A percentile compares a stretch with the other conserved stretches of the same genome.
These are phyloP conservation scores for Medicago arabica DNA, from an alignment of 306 rosid genomes.

Conservation along the genomic window DNA sequence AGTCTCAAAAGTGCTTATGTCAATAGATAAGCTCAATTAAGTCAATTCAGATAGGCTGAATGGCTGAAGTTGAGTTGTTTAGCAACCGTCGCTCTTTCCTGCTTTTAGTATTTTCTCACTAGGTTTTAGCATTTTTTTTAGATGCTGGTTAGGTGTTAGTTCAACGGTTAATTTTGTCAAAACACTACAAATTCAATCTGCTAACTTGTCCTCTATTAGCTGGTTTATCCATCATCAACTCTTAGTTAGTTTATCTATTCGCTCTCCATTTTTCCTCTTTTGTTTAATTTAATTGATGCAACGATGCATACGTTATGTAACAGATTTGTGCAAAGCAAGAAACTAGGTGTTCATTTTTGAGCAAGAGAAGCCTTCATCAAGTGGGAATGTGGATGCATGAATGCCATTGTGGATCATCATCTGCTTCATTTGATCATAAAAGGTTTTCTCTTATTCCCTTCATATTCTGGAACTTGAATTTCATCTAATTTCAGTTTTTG, in stretches of 20 bases:
- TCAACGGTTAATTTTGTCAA: not conserved
- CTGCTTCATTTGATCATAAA: slow-evolving; percentile 54
- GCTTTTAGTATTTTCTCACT: too few relatives aligned
- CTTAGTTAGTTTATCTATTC: not conserved
- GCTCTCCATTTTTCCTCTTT: not conserved
- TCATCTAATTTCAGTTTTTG: not conserved
- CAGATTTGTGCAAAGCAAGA: slow-evolving; percentile 73
- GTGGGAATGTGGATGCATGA: slow-evolving; percentile 83
- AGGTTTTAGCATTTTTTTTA: too few relatives aligned
- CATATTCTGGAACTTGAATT: slow-evolving; percentile 13
- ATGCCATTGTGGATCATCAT: slow-evolving; percentile 68
- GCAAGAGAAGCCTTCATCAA: slow-evolving; percentile 69
- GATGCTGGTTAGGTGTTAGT: too few relatives aligned
- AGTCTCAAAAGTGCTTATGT: too few relatives aligned
- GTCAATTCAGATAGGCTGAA: too few relatives aligned
- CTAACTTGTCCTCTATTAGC: too few relatives aligned
- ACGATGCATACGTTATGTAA: not conserved
- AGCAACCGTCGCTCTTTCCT: too few relatives aligned
- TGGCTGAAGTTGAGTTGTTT: too few relatives aligned
- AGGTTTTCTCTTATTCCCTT: slow-evolving; percentile 54
- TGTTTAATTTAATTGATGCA: not conserved
- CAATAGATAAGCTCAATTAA: too few relatives aligned
- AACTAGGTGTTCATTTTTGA: slow-evolving; percentile 80
- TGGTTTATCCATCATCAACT: too few relatives aligned
- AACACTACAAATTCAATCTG: not conserved